These are phyloP conservation scores for Tetrahymena malaccensis DNA, from an alignment of 73 alveolate genomes.

Conservation along the genomic window DNA sequence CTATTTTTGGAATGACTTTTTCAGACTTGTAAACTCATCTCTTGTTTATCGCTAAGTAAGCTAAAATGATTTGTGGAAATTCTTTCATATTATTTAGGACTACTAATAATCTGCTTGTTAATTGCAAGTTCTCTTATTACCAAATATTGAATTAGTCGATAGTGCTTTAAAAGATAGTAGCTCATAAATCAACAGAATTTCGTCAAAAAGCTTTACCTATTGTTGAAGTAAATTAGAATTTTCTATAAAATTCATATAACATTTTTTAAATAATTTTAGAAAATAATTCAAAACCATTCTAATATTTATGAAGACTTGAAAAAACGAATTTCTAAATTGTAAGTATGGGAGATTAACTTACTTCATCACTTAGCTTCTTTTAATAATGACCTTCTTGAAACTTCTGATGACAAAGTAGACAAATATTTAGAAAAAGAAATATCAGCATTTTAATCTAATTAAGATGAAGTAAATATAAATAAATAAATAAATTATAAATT, in stretches of 20 bases:
- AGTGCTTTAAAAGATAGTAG: not conserved
- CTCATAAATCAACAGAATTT: not conserved
- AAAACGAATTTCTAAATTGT: not conserved
- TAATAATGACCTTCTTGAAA: not conserved
- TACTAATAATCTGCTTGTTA: not conserved
- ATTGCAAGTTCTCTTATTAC: not conserved
- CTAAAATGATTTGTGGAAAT: not conserved
- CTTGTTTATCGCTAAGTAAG: not conserved
- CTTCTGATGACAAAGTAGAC: not conserved
- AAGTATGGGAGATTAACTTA: not conserved
- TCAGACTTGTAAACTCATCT: not conserved
- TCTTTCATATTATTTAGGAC: not conserved
- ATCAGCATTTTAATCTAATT: not conserved
- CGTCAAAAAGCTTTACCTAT: not conserved
- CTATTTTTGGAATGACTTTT: not conserved
- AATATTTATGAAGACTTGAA: not conserved
- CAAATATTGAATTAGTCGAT: not conserved
- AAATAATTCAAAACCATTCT: not conserved
- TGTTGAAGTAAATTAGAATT: not conserved
- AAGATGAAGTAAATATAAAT: not conserved
- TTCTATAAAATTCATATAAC: not conserved
- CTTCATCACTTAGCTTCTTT: not conserved
- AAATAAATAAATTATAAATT: not conserved
- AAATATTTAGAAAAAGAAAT: not conserved
- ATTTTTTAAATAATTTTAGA: not conserved